These are phyloP conservation scores for Pyricularia grisea DNA, from an alignment of 2,329 filamentous ascomycete species.

Conservation along the genomic window DNA sequence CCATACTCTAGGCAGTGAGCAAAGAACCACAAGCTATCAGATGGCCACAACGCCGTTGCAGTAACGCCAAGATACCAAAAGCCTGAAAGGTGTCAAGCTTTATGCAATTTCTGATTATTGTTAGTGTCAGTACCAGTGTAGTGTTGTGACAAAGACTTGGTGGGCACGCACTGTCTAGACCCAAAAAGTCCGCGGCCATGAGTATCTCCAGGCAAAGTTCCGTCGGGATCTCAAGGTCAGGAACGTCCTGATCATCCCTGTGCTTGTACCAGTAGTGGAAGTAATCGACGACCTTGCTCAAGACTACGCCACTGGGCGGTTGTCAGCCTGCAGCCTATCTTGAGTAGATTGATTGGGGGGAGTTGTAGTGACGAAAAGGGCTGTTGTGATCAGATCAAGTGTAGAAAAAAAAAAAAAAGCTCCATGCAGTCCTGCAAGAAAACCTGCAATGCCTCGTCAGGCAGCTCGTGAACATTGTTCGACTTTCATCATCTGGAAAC, in stretches of 20 bases:
- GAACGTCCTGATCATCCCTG: slow-evolving; percentile 59
- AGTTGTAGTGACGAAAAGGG: background rate
- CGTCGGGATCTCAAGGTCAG: slow-evolving; percentile 72
- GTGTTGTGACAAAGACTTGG: too few relatives aligned
- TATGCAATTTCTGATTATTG: background rate
- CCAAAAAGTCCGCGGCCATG: slow-evolving; percentile 68
- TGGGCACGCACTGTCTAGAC: slow-evolving; percentile 47
- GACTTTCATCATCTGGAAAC: slow-evolving; percentile 22
- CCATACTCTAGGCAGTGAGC: background rate
- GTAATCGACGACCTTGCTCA: slow-evolving; percentile 77
- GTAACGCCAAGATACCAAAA: background rate
- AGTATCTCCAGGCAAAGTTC: slow-evolving; percentile 71
- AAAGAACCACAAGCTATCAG: background rate
- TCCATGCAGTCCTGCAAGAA: slow-evolving; percentile 2
- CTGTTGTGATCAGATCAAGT: slow-evolving; percentile 15
- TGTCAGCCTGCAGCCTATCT: background rate
- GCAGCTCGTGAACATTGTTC: slow-evolving; percentile 4
- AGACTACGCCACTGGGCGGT: slow-evolving; percentile 51
- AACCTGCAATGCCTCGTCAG: slow-evolving; percentile 9
- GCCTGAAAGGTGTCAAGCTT: background rate
- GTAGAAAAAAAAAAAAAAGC: slow-evolving; percentile 9
- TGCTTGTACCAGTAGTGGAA: slow-evolving; percentile 75
- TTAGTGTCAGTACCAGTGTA: background rate
- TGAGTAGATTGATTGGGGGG: background rate
- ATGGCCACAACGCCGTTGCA: background rate